Evolutionary conservation across 352 stramenopile genomes (phyloP), one percentile per base, ranked within the genome.

Genomic region (Phytophthora parvispora): DNA sequence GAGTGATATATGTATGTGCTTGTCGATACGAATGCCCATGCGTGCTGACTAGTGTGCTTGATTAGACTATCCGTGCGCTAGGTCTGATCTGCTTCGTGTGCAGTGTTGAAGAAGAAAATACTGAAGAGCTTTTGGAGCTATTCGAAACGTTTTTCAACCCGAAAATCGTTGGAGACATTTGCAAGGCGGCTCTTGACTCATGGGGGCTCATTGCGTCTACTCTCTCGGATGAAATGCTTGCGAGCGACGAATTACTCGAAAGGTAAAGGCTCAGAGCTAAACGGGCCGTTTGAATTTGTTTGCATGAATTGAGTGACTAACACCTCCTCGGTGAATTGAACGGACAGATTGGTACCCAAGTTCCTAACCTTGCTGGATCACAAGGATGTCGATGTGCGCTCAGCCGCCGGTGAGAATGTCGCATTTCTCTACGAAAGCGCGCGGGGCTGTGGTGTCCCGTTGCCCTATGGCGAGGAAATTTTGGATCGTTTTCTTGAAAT

Each of bases 371-470:
- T 97, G 18, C 67, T 96, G 16, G 80, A 94, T 50, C 87, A 97
- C 68, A 76, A 81, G 13, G 88, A 97, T 55, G 83, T 97, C 20
- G 87, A 95, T 13, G 88, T 94, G 16, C 87, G 90, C 18, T 90
- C 88, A 12, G 83, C 84, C 24, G 88, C 90, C 13, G 90, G 87
- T 25, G 90, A 97, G 68, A 97, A 95, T 75, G 89, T 96, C 65
- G 90, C 90, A 38, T 77, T 97, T 59, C 59, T 97, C 13, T 92
- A 91, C 36, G 88, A 97, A 74, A 85, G 69, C 15, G 71, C 81
- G 0, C 74, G 89, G 50, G 84, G 80, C 56, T 86, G 69, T 22
- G 72, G 78, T 29, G 56, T 87, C 0, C 55, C 73, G 29, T 58
- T 94, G 45, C 81, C 84, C 7, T 89, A 80, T 60, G 80, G 89